Conservation (phyloP, 2,329 filamentous ascomycete genomes). For the Talaromyces sp. region DNA sequence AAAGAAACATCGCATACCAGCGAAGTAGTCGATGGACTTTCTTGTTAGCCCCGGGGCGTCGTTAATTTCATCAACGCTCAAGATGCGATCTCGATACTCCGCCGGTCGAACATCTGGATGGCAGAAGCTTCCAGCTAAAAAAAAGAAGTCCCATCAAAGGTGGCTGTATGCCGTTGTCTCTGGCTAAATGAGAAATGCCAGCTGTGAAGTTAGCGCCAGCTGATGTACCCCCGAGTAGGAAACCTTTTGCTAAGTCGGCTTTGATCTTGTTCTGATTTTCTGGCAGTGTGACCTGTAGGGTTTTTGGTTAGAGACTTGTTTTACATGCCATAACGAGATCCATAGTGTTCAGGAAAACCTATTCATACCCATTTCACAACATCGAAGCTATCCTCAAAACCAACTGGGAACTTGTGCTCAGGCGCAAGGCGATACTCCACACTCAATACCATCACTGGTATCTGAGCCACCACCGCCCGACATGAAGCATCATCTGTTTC, state of each 20-base stretch:
- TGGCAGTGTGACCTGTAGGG: not conserved
- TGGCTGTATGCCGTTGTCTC: slow-evolving; percentile 32
- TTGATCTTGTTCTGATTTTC: slow-evolving; percentile 24
- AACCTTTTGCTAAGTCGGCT: slow-evolving; percentile 40
- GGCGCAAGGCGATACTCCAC: slow-evolving; percentile 51
- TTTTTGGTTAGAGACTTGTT: too few relatives aligned
- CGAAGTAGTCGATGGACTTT: slow-evolving; percentile 31
- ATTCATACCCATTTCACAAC: slow-evolving; percentile 38
- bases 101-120: slow-evolving; percentile 35
- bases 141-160: slow-evolving; percentile 43
- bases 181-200: slow-evolving; percentile 40
- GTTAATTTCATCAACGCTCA: slow-evolving; percentile 34
- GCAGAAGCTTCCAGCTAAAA: slow-evolving; percentile 44
- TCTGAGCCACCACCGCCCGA: slow-evolving; percentile 31
- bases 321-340: too few relatives aligned
- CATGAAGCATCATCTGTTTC: slow-evolving; percentile 40
- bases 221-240: slow-evolving; percentile 48
- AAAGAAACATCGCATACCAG: not conserved
- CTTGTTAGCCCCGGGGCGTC: slow-evolving; percentile 26
- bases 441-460: slow-evolving; percentile 42
- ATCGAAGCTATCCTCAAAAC: slow-evolving; percentile 47
- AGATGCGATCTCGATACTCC: slow-evolving; percentile 29
- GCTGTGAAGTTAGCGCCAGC: slow-evolving; percentile 50
- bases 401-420: slow-evolving; percentile 46
- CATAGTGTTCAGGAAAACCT: not conserved